Evolutionary conservation across 495 filamentous ascomycete genomes (phyloP), one percentile per base, ranked within the genome.

Genomic region (Podospora bellae-mahoneyi): DNA sequence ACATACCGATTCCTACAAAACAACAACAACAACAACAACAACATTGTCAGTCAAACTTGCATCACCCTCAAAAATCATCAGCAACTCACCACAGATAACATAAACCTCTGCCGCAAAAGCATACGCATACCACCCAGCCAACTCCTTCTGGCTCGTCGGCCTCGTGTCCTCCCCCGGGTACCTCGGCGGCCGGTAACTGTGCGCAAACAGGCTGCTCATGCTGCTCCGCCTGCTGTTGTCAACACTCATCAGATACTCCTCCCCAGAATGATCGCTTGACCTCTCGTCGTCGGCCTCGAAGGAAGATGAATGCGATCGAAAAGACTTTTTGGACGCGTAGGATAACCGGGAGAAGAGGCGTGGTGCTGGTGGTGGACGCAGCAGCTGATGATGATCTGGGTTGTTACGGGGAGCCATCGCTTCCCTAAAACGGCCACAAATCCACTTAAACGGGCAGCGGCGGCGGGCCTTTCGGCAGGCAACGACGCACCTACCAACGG

Each of bases 31-130:
- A 19, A 26, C 55, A 71, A 19, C 30, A 59, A 69, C 53, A 71
- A 67, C 44, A 28, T 53, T 23, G 1, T 26, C 44, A 32, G 58
- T 61, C 2, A 54, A 30, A 28, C 23, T 23, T 57, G 60, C 6
- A 64, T 2, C 1, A 64, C 16, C 0, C 18, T 67, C 26, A 7
- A 55, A 26, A 27, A 27, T 4, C 26, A 48, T 32, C 16, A 23
- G 23, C 23, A 23, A 9, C 83, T 84, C 84, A 88, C 94, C 94
- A 77, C 95, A 99, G 54, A 99, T 91, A 15, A 96, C 92, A 75
- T 97, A 99, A 56, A 97, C 93, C 78, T 99, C 95, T n/a, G 94
- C 92, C 20, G 95, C 95, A 85, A 94, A 99, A 59, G 89, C 92
- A 83, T 99, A 98, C 69, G 91, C 90, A 78, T 97, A 98, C 92